These are phyloP conservation scores for Extremus antarcticus DNA, from an alignment of 495 filamentous ascomycete species.

Conservation along the genomic window DNA sequence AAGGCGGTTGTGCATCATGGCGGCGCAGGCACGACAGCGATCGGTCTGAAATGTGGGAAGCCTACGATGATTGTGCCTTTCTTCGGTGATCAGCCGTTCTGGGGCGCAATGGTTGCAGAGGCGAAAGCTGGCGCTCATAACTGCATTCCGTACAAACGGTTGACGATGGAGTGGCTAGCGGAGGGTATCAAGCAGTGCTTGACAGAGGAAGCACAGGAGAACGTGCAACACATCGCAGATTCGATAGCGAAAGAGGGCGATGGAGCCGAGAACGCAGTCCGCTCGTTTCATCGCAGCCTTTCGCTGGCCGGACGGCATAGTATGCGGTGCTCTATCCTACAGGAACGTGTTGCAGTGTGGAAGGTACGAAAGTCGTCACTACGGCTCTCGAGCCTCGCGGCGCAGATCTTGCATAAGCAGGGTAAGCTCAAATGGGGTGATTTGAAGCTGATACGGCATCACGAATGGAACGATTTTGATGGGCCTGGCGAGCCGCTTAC, in stretches of 20 bases:
- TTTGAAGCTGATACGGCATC: conserved; percentile 54
- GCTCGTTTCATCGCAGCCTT: conserved; percentile 56
- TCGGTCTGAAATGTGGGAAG: conserved; percentile 28
- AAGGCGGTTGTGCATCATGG: conserved; percentile 32
- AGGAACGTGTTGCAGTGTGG: conserved; percentile 59
- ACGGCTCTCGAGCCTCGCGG: conserved; percentile 53
- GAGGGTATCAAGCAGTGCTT: conserved; percentile 61
- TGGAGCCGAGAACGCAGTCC: conserved; percentile 62
- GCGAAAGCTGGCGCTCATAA: conserved; percentile 53
- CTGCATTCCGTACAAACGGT: conserved; percentile 60
- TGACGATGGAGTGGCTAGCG: conserved; percentile 52
- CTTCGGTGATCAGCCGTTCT: conserved; percentile 57
- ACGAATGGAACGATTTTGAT: conserved; percentile 71
- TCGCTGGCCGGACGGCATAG: conserved; percentile 42
- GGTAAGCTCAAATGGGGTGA: conserved; percentile 51
- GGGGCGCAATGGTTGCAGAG: conserved; percentile 61
- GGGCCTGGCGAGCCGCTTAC: conserved; percentile 66
- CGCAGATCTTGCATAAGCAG: conserved; percentile 48
- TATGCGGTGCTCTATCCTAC: conserved; percentile 60
- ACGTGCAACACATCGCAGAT: conserved; percentile 48
- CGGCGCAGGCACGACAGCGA: conserved; percentile 32
- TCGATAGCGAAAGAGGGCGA: conserved; percentile 58
- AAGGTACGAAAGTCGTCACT: conserved; percentile 45
- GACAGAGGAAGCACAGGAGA: conserved; percentile 42
- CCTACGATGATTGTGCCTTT: conserved; percentile 34